Evolutionary conservation across 441 rosid species (phyloP), one percentile per base, ranked within the genome.

Genomic region (Euphorbia schlechtendalii): DNA sequence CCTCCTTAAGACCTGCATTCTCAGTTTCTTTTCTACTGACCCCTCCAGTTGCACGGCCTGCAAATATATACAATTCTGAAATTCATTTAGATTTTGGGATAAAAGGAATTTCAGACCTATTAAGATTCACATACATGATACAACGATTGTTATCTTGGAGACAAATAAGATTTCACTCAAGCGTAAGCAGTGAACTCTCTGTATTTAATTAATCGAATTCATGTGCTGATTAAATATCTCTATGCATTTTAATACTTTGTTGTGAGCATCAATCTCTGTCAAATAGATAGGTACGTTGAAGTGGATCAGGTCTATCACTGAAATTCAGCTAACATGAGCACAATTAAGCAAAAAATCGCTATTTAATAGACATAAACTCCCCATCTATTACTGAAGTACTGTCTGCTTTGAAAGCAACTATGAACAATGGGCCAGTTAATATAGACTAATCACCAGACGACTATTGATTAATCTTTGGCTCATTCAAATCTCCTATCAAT

Each of bases 31-130:
- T 30, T n/a, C n/a, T n/a, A n/a, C n/a, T 22, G 84, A 76, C 40
- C 83, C 86, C 1, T 81, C 90, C 82, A 90, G 77, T 74, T 86
- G 95, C 56, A 87, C 73, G 8, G 81, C 92, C 99, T 93, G 92
- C 77, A 74, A 74, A 45, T 36, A 76, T 0, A 34, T 8, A 34
- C 40, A 34, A 34, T 2, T 34, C 6, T 8, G 10, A 34, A 34
- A 72, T 54, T 4, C 8, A 1, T 52, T 22, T 18, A 21, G 3
- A 12, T 12, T 4, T 20, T 28, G 9, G 8, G 11, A n/a, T 15
- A 3, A 1, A 13, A 7, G 18, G 18, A 27, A 28, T 55, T 14
- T 15, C 4, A 51, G 21, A 9, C 25, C 8, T 51, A n/a, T 5
- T 34, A 34, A n/a, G n/a, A n/a, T n/a, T n/a, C n/a, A n/a, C n/a